Base-by-base conservation (phyloP, 202 grass and related monocot species). In the Setaria italica region DNA sequence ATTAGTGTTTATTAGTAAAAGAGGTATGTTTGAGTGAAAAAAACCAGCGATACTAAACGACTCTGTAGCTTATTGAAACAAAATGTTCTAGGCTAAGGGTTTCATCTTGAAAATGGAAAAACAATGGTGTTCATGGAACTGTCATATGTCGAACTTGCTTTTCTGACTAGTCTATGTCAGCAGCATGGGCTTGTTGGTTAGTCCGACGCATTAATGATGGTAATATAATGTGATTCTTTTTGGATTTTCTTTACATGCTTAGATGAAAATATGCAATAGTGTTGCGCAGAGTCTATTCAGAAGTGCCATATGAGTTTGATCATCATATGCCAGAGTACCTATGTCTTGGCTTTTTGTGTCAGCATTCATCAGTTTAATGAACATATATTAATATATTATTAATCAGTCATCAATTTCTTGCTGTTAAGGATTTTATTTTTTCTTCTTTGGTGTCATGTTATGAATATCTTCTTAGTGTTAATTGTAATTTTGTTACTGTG, bases 51-150 rank as follows among this genome's bases (percentile, higher is more conserved):
- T 64, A 35, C 55, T 70, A 55, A 64, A 76, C 54, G 13, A 47
- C 29, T 83, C 30, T 75, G 51, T 75, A 49, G 35, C 25, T 35
- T 70, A 32, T 77, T 82, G 25, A 48, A 86, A 70, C 45, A 11
- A 14, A 14, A 45, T 85, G 58, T 29, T 79, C 58, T 87, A 82
- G 74, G 68, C 63, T 51, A 59, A 72, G 74, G 6, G 56, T 47
- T 85, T 94, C 67, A 58, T 88, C 69, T 49, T 72, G 78, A 65
- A 89, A 58, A 90, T 90, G 49, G 80, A 70, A 54, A 79, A 79
- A 60, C 71, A 25, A 7, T 90, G 66, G 72, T 87, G 87, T 95
- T 92, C 77, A 85, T 13, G 17, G 65, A 42, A 90, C 88, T 78
- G 77, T 69, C 72, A 91, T 82, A 77, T 33, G 70, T 90, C 75